phyloP scores from a whole-genome alignment of 2,329 filamentous ascomycete species.

The Cytospora mali region DNA sequence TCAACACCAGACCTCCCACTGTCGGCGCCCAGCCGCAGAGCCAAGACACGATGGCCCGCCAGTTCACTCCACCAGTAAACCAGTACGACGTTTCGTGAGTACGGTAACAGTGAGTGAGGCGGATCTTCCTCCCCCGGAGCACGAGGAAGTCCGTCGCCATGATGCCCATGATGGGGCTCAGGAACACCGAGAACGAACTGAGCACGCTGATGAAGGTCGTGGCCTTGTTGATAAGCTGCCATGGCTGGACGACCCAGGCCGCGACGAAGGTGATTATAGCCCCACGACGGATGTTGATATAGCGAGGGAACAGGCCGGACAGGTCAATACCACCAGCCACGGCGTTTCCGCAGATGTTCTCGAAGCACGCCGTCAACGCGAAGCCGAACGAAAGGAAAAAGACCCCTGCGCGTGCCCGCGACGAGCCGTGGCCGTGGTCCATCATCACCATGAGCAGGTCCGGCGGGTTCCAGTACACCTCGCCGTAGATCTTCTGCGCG shows the following conservation, averaged over 20 bases:
- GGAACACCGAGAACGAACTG: constrained; percentile 46
- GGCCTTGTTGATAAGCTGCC: constrained; percentile 38
- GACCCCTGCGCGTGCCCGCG: constrained; percentile 34
- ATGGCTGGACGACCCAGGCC: constrained; percentile 37
- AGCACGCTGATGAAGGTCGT: constrained; percentile 37
- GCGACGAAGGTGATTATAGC: constrained; percentile 37
- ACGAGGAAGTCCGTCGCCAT: constrained; percentile 44
- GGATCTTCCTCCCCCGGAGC: constrained; percentile 38
- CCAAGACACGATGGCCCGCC: constrained; percentile 47
- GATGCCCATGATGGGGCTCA: constrained; percentile 43
- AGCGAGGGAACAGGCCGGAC: constrained; percentile 31
- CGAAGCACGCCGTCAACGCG: constrained; percentile 46
- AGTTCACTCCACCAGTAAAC: constrained; percentile 48
- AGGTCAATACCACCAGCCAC: constrained; percentile 36
- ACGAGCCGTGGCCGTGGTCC: constrained; percentile 44
- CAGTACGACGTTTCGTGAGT: constrained; percentile 43
- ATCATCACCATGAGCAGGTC: constrained; percentile 49
- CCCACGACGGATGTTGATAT: constrained; percentile 37
- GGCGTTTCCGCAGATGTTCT: constrained; percentile 43
- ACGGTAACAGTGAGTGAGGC: constrained; percentile 42
- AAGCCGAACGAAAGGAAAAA: constrained; percentile 38
- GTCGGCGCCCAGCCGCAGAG: constrained; percentile 47
- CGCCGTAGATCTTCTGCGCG: constrained; percentile 47
- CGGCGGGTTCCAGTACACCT: constrained; percentile 50
- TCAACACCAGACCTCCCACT: constrained; percentile 44